Conservation (phyloP, 2,329 filamentous ascomycete species). For the Chalara sp. region DNA sequence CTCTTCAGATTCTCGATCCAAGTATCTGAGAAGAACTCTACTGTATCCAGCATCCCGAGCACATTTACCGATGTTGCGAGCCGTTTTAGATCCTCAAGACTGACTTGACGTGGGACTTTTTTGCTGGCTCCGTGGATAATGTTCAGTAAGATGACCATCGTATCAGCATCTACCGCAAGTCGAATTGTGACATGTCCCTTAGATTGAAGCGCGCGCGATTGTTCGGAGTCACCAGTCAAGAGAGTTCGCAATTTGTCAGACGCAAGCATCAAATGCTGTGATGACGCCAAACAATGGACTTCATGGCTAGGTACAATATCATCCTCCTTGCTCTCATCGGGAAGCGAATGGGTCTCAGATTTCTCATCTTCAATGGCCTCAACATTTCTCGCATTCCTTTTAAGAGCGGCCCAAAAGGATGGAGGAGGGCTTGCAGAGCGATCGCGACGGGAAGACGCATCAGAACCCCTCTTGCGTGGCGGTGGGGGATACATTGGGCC, state of each 20-base stretch:
- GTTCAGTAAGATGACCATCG: constrained; percentile 35
- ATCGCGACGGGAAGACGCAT: constrained; percentile 13
- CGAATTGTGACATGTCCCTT: constrained; percentile 12
- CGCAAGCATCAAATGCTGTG: constrained; percentile 18
- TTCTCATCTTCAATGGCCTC: constrained; percentile 3
- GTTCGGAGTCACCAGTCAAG: constrained; percentile 8
- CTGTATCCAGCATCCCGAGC: constrained; percentile 35
- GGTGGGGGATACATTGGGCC: constrained; percentile 16
- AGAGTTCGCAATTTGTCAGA: constrained; percentile 12
- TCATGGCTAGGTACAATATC: constrained; percentile 9
- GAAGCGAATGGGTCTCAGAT: neutral
- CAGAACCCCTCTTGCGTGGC: constrained; percentile 12
- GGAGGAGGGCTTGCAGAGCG: constrained; percentile 16
- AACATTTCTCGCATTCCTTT: constrained; percentile 11
- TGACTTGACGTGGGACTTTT: constrained; percentile 32
- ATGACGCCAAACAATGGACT: constrained; percentile 16
- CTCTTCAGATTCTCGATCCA: constrained; percentile 31
- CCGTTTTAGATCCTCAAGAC: constrained; percentile 36
- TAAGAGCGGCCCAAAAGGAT: constrained; percentile 17
- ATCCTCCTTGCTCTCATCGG: neutral
- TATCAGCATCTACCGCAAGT: constrained; percentile 26
- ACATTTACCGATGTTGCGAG: constrained; percentile 37
- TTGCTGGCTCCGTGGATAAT: constrained; percentile 37
- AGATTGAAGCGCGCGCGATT: constrained; percentile 7
- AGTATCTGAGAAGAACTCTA: constrained; percentile 34